Base-by-base conservation (phyloP, 2,329 filamentous ascomycete genomes). In the Fusarium nurragi region DNA sequence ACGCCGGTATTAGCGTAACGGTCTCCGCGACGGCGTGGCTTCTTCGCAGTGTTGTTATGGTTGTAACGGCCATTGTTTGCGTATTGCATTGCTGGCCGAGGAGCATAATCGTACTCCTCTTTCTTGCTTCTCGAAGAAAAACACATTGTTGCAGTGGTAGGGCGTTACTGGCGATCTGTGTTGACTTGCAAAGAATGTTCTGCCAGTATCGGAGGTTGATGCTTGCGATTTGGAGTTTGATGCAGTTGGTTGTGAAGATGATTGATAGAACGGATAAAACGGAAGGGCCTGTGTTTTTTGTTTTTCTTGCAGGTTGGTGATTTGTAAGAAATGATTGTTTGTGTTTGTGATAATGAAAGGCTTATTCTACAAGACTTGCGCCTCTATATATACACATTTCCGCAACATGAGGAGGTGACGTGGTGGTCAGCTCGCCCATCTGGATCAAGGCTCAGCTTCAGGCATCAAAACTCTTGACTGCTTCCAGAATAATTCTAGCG, bases 391-490 rank as follows among this genome's bases (percentile, higher is more conserved):
- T 48, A 40, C 21, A 34, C n/a, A 10, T 45, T 22, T 30, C 32
- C 28, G 30, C 30, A 39, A 21, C 16, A 12, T 28, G 5, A 14
- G 6, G 4, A 28, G 12, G 19, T 50, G 45, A 44, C 32, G 38
- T 19, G 26, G 18, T 26, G 14, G 25, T 19, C 23, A n/a, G 25
- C n/a, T 38, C 26, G n/a, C 38, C 19, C 18, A 25, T 18, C n/a
- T 9, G n/a, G 38, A 21, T 16, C 52, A 44, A 46, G 54, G 56
- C 56, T 46, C 22, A 60, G 45, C 45, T 30, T 13, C 23, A 46
- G 56, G 56, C 54, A 60, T 23, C 52, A 21, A 5, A 50, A 44
- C 52, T 52, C 32, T 40, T 51, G 39, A 40, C 45, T 28, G 11
- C 19, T 30, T 52, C 40, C 30, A 46, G 53, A 48, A 34, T 18